phyloP scores from a whole-genome alignment of 345 rosid species.

The Acer saccharum region DNA sequence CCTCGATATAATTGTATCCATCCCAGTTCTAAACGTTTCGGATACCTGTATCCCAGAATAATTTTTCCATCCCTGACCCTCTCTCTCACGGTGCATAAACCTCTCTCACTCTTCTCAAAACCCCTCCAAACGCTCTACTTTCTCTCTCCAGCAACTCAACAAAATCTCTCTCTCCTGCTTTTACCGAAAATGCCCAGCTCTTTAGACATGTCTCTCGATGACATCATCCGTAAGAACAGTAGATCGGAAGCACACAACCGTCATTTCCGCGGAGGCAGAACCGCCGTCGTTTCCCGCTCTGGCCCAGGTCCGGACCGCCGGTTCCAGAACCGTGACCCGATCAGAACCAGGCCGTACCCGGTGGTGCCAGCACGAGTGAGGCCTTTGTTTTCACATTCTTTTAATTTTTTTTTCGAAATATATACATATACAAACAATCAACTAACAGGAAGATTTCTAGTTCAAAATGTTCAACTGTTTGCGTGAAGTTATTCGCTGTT shows the following conservation, averaged over 20 bases:
- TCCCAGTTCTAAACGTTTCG: too few species aligned
- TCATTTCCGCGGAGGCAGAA: background rate
- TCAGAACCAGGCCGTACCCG: slow-evolving; percentile 36
- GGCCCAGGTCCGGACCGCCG: slow-evolving; percentile 38
- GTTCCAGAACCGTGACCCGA: slow-evolving; percentile 21
- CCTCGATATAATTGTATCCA: too few species aligned
- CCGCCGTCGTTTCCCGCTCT: slow-evolving; percentile 11
- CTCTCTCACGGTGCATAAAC: background rate
- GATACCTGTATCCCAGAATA: too few species aligned
- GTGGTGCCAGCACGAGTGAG: slow-evolving; percentile 22
- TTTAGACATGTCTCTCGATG: slow-evolving; percentile 60
- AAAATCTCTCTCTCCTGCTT: background rate
- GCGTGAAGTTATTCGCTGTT: background rate
- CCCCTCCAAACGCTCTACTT: background rate
- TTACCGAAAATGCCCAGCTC: slow-evolving; percentile 37
- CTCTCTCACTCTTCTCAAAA: background rate
- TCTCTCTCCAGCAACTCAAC: background rate
- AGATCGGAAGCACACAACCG: slow-evolving; percentile 25
- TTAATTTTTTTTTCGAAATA: too few species aligned
- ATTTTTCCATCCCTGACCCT: too few species aligned
- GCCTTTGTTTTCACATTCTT: background rate
- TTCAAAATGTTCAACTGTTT: background rate
- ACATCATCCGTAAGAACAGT: slow-evolving; percentile 43
- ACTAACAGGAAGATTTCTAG: background rate
- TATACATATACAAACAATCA: too few species aligned